Evolutionary conservation across 2,329 filamentous ascomycete genomes (phyloP).

Genomic region (Fusarium bulbicola): DNA sequence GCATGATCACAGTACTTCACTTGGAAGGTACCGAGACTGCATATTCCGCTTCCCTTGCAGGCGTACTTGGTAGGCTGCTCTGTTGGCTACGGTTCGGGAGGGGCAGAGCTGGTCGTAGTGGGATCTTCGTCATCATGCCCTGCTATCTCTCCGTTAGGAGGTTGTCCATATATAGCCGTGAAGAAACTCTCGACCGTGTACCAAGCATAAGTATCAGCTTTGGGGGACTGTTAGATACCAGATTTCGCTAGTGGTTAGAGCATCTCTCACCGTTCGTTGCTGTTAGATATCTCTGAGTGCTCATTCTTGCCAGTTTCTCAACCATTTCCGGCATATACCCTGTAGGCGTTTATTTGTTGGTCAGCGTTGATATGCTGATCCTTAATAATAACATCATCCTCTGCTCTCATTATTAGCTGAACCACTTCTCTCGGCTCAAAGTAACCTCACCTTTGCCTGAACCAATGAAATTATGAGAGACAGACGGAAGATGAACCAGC

Average conservation of each 20-base stretch:
- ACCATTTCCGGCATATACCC: background rate
- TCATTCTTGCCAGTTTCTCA: background rate
- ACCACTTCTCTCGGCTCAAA: background rate
- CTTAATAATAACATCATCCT: background rate
- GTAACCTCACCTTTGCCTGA: background rate
- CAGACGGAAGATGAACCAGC: background rate
- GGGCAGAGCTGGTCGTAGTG: background rate
- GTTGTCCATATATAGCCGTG: background rate
- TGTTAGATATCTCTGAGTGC: background rate
- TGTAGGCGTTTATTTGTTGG: background rate
- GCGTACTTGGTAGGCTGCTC: background rate
- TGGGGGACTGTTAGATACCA: background rate
- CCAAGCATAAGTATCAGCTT: background rate
- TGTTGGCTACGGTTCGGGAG: background rate
- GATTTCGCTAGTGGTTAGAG: fast-evolving
- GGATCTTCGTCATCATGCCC: background rate
- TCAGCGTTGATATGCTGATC: background rate
- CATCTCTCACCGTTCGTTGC: background rate
- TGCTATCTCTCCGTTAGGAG: background rate
- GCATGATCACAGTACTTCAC: background rate
- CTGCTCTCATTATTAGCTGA: background rate
- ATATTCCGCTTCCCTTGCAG: background rate
- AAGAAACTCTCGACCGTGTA: background rate
- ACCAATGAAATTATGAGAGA: background rate
- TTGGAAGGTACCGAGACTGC: background rate